These are phyloP conservation scores for Metschnikowia noctiluminum DNA, from an alignment of 805 yeast genomes.

Conservation along the genomic window DNA sequence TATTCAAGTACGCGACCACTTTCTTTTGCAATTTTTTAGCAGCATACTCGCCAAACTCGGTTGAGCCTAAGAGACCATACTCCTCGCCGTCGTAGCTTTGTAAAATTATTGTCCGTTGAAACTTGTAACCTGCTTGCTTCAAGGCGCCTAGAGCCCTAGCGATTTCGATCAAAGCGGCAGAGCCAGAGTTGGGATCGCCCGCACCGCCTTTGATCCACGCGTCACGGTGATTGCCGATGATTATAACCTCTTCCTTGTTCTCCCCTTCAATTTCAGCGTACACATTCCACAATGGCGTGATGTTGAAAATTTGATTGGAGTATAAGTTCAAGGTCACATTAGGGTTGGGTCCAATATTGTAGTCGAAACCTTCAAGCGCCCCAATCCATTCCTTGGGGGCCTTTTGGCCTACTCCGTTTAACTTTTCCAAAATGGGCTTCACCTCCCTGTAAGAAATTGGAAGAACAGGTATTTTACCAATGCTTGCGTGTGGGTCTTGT, in stretches of 20 bases:
- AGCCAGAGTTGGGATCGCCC: constrained; percentile 75
- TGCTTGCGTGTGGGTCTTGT: constrained; percentile 27
- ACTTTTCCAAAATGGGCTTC: constrained; percentile 53
- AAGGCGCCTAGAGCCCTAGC: constrained; percentile 57
- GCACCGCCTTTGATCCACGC: constrained; percentile 82
- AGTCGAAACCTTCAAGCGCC: constrained; percentile 42
- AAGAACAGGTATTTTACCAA: constrained; percentile 66
- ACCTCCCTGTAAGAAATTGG: constrained; percentile 68
- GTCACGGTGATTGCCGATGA: constrained; percentile 76
- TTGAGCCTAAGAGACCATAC: constrained; percentile 68
- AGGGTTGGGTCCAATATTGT: constrained; percentile 50
- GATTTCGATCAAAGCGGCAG: constrained; percentile 61
- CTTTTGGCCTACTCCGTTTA: constrained; percentile 57
- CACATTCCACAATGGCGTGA: constrained; percentile 61
- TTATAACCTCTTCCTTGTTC: constrained; percentile 49
- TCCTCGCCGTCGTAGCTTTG: constrained; percentile 85
- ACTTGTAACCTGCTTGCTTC: constrained; percentile 62
- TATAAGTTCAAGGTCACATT: constrained; percentile 47
- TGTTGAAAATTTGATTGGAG: constrained; percentile 59
- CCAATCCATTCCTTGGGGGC: constrained; percentile 39
- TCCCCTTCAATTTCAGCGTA: constrained; percentile 59
- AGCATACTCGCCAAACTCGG: constrained; percentile 71
- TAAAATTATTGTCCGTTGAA: constrained; percentile 63
- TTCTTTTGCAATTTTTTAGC: constrained; percentile 42
- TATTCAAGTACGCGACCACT: constrained; percentile 64